These are phyloP conservation scores for Daedaleopsis nitida DNA, from an alignment of 768 basidiomycete genomes.

Conservation along the genomic window DNA sequence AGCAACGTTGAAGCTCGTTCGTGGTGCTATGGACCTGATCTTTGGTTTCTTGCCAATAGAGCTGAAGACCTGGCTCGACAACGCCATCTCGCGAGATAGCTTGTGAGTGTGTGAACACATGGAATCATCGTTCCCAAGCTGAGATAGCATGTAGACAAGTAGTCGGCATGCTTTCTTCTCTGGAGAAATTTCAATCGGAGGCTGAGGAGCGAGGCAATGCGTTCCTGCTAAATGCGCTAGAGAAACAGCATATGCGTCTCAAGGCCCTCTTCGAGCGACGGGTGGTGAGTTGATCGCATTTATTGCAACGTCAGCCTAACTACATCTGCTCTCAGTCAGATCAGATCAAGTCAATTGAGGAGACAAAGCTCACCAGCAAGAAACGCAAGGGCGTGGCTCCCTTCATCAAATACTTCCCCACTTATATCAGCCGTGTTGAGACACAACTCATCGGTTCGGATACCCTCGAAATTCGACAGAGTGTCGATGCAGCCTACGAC, in stretches of 20 bases:
- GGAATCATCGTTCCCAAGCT: not conserved
- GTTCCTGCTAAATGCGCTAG: constrained; percentile 71
- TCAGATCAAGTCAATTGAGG: constrained; percentile 86
- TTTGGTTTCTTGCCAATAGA: constrained; percentile 91
- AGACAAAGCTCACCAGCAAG: constrained; percentile 88
- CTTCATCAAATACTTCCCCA: constrained; percentile 91
- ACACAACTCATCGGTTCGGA: constrained; percentile 79
- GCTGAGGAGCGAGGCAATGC: constrained; percentile 79
- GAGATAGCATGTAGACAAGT: constrained; percentile 62
- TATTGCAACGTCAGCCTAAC: constrained; percentile 4
- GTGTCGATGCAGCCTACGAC: constrained; percentile 84
- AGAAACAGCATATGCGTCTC: constrained; percentile 81
- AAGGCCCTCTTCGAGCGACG: constrained; percentile 79
- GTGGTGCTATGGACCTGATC: constrained; percentile 90
- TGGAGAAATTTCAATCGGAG: constrained; percentile 77
- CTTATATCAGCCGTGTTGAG: constrained; percentile 84
- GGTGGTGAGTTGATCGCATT: constrained; percentile 46
- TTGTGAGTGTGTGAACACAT: constrained; percentile 52
- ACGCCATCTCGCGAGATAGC: constrained; percentile 69
- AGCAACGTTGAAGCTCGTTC: constrained; percentile 75
- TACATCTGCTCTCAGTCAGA: constrained; percentile 55
- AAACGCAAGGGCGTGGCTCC: constrained; percentile 91
- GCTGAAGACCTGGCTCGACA: constrained; percentile 84
- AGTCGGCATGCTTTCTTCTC: constrained; percentile 74
- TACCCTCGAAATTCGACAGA: constrained; percentile 72